Percentiles rank a stretch among this genome's conserved stretches.
phyloP scores from a whole-genome alignment of 1,284 basidiomycete species.

The Ustilago sp. region DNA sequence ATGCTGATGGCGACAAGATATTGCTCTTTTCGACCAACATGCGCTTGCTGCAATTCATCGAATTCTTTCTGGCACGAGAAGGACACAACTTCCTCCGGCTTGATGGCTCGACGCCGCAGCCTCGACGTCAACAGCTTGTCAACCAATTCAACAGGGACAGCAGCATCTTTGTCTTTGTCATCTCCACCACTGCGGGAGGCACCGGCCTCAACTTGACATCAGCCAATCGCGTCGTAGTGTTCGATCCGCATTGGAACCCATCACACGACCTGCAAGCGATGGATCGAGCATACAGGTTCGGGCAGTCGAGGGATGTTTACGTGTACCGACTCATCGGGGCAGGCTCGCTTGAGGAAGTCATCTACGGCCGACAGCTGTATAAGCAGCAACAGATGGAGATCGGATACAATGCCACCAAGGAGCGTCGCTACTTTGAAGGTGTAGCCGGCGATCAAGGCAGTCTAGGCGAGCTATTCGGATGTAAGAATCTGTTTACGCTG shows the following conservation, averaged over 20 bases:
- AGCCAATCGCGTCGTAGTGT: slow-evolving; percentile 88
- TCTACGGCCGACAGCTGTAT: slow-evolving; percentile 86
- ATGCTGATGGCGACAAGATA: slow-evolving; percentile 72
- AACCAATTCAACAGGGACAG: slow-evolving; percentile 83
- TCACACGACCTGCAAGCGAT: slow-evolving; percentile 91
- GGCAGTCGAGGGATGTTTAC: slow-evolving; percentile 60
- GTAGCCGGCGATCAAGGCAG: slow-evolving; percentile 80
- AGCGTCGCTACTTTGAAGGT: slow-evolving; percentile 79
- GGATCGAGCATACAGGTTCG: slow-evolving; percentile 77
- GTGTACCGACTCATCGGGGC: slow-evolving; percentile 58
- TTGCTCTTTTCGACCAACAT: slow-evolving; percentile 82
- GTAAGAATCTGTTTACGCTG: slow-evolving; percentile 84
- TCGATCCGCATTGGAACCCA: slow-evolving; percentile 83
- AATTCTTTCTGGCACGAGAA: slow-evolving; percentile 77
- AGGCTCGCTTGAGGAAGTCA: slow-evolving; percentile 66
- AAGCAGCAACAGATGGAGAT: slow-evolving; percentile 91
- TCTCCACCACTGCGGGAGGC: slow-evolving; percentile 82
- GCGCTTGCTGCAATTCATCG: slow-evolving; percentile 82
- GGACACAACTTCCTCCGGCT: slow-evolving; percentile 78
- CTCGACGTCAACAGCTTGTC: slow-evolving; percentile 74
- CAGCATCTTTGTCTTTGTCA: slow-evolving; percentile 80
- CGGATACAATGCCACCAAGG: slow-evolving; percentile 73
- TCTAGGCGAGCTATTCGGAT: slow-evolving; percentile 83
- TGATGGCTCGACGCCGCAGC: slow-evolving; percentile 75
- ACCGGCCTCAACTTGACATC: slow-evolving; percentile 88